Conservation (phyloP, 2,329 filamentous ascomycete species). For the Ophiosphaerella korrae region DNA sequence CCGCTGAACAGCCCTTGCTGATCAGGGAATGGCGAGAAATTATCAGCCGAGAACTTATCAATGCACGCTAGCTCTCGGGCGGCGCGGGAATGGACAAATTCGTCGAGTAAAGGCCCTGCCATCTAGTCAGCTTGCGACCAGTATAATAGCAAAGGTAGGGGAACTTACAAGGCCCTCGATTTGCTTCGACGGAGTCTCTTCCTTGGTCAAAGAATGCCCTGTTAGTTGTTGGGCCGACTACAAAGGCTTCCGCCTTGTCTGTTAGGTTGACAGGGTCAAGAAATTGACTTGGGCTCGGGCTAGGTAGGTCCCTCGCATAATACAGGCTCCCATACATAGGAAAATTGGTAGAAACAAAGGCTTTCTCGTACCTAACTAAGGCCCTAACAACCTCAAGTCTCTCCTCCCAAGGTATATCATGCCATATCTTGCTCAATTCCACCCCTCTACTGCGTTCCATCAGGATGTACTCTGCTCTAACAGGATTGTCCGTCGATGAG, state of each 20-base stretch:
- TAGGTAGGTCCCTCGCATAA: slow-evolving; percentile 23
- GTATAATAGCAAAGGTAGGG: slow-evolving; percentile 9
- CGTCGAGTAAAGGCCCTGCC: slow-evolving; percentile 19
- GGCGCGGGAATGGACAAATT: slow-evolving; percentile 18
- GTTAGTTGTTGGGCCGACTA: slow-evolving; percentile 21
- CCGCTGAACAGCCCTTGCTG: slow-evolving; percentile 27
- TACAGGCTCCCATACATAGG: slow-evolving; percentile 24
- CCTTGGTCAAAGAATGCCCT: slow-evolving; percentile 23
- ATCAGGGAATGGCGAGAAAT: slow-evolving; percentile 9
- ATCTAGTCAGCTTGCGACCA: slow-evolving; percentile 17
- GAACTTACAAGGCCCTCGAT: slow-evolving; percentile 25
- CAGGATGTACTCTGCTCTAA: slow-evolving; percentile 33
- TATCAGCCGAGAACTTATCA: slow-evolving; percentile 14
- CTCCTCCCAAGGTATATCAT: slow-evolving; percentile 15
- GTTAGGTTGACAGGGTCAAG: slow-evolving; percentile 10
- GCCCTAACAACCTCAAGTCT: slow-evolving; percentile 16
- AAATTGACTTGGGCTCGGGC: slow-evolving; percentile 14
- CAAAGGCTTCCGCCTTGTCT: slow-evolving; percentile 15
- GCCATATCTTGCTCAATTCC: slow-evolving; percentile 19
- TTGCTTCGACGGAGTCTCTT: slow-evolving; percentile 18
- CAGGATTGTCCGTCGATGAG: slow-evolving; percentile 26
- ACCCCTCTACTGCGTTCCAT: slow-evolving; percentile 20
- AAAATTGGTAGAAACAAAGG: slow-evolving; percentile 13
- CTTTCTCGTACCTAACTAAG: slow-evolving; percentile 20
- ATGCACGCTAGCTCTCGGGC: slow-evolving; percentile 24